Evolutionary conservation across 2,329 filamentous ascomycete genomes (phyloP).

Genomic region (Lachnellula suecica): DNA sequence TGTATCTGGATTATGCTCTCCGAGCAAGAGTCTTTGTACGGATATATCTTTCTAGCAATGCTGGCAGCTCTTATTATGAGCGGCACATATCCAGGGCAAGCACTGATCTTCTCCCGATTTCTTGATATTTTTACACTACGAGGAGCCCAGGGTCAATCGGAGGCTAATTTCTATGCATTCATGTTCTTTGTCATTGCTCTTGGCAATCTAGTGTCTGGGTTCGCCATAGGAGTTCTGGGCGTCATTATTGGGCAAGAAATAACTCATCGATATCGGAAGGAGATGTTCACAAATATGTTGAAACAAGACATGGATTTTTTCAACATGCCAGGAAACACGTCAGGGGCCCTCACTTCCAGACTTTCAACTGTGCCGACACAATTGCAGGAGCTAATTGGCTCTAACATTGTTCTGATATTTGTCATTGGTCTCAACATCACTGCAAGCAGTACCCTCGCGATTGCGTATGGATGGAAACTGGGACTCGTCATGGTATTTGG

Average conservation of each 20-base stretch:
- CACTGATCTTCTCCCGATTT: slow-evolving; percentile 24
- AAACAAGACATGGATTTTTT: slow-evolving; percentile 92
- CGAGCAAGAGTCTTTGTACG: slow-evolving; percentile 41
- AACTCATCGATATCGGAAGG: slow-evolving; percentile 53
- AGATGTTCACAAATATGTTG: slow-evolving; percentile 78
- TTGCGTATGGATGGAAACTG: slow-evolving; percentile 45
- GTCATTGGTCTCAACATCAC: slow-evolving; percentile 41
- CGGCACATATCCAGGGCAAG: slow-evolving; percentile 37
- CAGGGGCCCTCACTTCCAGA: slow-evolving; percentile 82
- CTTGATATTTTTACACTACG: slow-evolving; percentile 22
- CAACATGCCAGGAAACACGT: slow-evolving; percentile 81
- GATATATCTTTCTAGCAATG: slow-evolving; percentile 44
- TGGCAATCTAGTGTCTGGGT: slow-evolving; percentile 31
- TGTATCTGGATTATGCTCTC: slow-evolving; percentile 18
- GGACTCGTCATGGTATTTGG: slow-evolving; percentile 43
- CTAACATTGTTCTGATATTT: slow-evolving; percentile 42
- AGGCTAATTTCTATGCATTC: slow-evolving; percentile 34
- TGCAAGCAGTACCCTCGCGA: slow-evolving; percentile 38
- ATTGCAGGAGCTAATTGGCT: slow-evolving; percentile 45
- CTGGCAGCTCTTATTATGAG: slow-evolving; percentile 34
- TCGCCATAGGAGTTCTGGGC: slow-evolving; percentile 21
- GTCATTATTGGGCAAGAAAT: slow-evolving; percentile 33
- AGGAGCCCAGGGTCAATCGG: slow-evolving; percentile 9
- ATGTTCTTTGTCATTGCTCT: slow-evolving; percentile 47
- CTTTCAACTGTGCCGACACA: slow-evolving; percentile 77